Conservation (phyloP, 371 early-diverging fungal species). For the Circinella umbellata region DNA sequence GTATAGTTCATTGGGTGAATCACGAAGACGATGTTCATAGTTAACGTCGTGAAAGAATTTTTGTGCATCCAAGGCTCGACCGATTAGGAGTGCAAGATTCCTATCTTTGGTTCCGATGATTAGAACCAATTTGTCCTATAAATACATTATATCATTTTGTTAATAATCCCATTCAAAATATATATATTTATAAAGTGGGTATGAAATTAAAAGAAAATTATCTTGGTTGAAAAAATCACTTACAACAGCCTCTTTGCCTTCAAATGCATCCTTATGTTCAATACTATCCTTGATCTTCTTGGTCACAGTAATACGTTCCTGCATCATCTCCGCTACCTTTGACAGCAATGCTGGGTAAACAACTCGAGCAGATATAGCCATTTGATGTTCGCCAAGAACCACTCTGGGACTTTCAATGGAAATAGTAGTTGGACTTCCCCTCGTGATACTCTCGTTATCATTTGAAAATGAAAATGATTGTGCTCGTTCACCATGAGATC, state of each 20-base stretch:
- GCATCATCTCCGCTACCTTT: constrained; percentile 78
- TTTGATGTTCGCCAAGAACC: constrained; percentile 16
- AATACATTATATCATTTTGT: neutral
- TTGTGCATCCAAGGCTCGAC: constrained; percentile 89
- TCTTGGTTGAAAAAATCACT: constrained; percentile 16
- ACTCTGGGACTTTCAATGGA: constrained; percentile 21
- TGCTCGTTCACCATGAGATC: constrained; percentile 45
- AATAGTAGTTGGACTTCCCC: neutral
- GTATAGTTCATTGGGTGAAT: constrained; percentile 79
- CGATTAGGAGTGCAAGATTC: constrained; percentile 82
- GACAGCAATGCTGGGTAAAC: constrained; percentile 87
- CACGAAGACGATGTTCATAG: constrained; percentile 83
- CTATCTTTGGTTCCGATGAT: constrained; percentile 86
- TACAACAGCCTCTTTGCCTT: constrained; percentile 87
- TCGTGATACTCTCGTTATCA: neutral
- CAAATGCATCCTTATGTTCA: constrained; percentile 81
- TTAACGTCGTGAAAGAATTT: constrained; percentile 90
- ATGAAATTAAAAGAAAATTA: neutral
- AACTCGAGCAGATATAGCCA: constrained; percentile 31
- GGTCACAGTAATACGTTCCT: constrained; percentile 46
- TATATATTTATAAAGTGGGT: no score
- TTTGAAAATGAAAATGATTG: constrained; percentile 44
- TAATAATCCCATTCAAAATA: no score
- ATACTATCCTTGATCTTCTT: constrained; percentile 78
- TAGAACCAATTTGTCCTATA: constrained; percentile 71